Evolutionary conservation across 1,284 basidiomycete species (phyloP), one percentile per base, ranked within the genome.

Genomic region (Neotropicomus parvogracilis): DNA sequence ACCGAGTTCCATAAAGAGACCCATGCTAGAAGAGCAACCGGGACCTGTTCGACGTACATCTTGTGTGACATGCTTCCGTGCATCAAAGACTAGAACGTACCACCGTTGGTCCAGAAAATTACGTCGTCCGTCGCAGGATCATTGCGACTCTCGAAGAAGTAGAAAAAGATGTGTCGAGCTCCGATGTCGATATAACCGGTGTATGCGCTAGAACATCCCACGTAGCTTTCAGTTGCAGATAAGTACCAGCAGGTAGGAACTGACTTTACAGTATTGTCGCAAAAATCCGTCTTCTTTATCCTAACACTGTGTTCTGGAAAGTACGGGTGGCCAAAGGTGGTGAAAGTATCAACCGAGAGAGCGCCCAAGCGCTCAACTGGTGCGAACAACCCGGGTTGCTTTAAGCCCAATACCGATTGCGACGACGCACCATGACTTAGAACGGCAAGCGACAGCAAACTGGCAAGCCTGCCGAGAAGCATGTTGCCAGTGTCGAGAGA

Each of bases 131-230:
- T 77, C 27, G 75, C 71, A 1, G 87, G 87, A 52, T 86, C 72
- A 49, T 69, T 77, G 47, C 89, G 72, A 46, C 82, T 86, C 66
- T 92, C 88, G 67, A 93, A 92, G 65, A 91, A 92, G 73, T 88
- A 92, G 71, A 91, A 60, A 28, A 62, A 92, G 27, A 91, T 65
- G 53, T 83, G 81, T 52, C 82, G 55, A 32, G 81, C 80, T 42
- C 80, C 81, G 9, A 84, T 74, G 52, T 84, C 82, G 17, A 85
- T 66, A 57, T 84, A 84, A 2, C 82, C 82, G 5, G 82, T 81
- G 56, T 81, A 85, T 14, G 75, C 74, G 49, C 79, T 80, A 6
- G 79, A 75, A 19, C 10, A 29, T 13, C 2, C 17, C 26, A 17
- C 4, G 16, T 49, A 83, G 61, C 24, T 71, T 75, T 38, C 71